phyloP scores from a whole-genome alignment of 2,329 filamentous ascomycete genomes.

The Macroventuria anomochaeta region DNA sequence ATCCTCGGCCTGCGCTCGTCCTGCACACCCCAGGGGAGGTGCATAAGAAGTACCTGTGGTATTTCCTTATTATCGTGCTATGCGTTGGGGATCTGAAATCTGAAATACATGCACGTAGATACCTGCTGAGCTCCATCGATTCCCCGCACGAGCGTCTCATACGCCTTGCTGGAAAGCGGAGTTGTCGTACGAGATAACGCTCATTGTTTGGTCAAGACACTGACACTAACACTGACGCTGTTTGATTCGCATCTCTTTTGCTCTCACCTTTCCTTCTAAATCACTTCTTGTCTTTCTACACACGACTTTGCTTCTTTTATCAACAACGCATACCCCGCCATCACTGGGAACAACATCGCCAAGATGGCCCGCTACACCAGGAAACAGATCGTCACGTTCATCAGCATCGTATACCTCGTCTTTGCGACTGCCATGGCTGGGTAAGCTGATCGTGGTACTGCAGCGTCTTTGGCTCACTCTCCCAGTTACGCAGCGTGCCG shows the following conservation, averaged over 20 bases:
- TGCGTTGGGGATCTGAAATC: conserved; percentile 12
- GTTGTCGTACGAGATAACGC: conserved; percentile 10
- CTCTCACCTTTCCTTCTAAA: neutral
- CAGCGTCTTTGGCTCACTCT: conserved; percentile 15
- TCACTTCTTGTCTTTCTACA: neutral
- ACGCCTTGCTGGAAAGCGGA: conserved; percentile 11
- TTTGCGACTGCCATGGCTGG: conserved; percentile 50
- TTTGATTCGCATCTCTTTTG: neutral
- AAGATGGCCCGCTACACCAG: conserved; percentile 45
- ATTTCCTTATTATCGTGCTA: conserved; percentile 3
- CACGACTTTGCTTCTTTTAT: neutral
- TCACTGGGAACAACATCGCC: conserved; percentile 1
- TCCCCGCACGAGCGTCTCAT: conserved; percentile 8
- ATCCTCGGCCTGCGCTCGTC: conserved; percentile 5
- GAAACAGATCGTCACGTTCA: conserved; percentile 48
- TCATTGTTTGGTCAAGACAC: neutral
- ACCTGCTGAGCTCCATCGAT: conserved; percentile 9
- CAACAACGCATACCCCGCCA: conserved; percentile 11
- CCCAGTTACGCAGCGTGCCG: conserved; percentile 41
- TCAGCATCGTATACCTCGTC: conserved; percentile 52
- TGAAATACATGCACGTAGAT: conserved; percentile 6
- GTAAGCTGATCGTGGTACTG: conserved; percentile 22
- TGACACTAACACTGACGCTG: neutral
- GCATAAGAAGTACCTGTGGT: conserved; percentile 1
- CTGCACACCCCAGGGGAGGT: conserved; percentile 14